These are phyloP conservation scores for Nidula niveotomentosa DNA, from an alignment of 1,284 basidiomycete genomes.

Conservation along the genomic window DNA sequence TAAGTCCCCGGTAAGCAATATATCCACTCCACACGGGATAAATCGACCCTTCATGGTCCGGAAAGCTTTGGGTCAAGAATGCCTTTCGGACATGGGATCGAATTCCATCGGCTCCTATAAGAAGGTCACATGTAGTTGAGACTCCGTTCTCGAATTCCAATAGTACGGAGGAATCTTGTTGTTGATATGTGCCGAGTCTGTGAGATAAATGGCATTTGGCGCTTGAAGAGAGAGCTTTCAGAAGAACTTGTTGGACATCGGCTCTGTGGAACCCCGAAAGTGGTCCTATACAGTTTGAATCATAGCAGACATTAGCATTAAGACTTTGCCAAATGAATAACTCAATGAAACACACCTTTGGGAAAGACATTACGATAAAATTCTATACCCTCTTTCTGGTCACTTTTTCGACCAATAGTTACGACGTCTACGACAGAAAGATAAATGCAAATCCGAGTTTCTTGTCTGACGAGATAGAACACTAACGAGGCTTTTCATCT, in stretches of 20 bases:
- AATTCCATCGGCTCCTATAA: not conserved
- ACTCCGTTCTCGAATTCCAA: not conserved
- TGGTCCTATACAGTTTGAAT: not conserved
- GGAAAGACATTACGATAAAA: not conserved
- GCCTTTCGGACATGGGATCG: not conserved
- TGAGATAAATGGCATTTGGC: not conserved
- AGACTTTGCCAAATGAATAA: not conserved
- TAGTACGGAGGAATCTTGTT: not conserved
- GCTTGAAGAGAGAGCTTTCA: not conserved
- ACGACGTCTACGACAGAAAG: not conserved
- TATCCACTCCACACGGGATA: not conserved
- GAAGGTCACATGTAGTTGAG: not conserved
- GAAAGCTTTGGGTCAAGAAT: not conserved
- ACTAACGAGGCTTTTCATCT: not conserved
- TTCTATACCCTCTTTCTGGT: not conserved
- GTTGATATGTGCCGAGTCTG: not conserved
- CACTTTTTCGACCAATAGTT: not conserved
- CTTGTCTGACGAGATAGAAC: not conserved
- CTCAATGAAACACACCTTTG: too few relatives aligned
- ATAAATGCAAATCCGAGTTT: not conserved
- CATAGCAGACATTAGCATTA: not conserved
- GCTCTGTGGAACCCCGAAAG: not conserved
- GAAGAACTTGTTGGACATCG: not conserved
- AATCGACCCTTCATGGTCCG: not conserved
- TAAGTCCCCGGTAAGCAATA: not conserved